phyloP scores from a whole-genome alignment of 2,329 filamentous ascomycete species.

The Lasiodiplodia citricola region DNA sequence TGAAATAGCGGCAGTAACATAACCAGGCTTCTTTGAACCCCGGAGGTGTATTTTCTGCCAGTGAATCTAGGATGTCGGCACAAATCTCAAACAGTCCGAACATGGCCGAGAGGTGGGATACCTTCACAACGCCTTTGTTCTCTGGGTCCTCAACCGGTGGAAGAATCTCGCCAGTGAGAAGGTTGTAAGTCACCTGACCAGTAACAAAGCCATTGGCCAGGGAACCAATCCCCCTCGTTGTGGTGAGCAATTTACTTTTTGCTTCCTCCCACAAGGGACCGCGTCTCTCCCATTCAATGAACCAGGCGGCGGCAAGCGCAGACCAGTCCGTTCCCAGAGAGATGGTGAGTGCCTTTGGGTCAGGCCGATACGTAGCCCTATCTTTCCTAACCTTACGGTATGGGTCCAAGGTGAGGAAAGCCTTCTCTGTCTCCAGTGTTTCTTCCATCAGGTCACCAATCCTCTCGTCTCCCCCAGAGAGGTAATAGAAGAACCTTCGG shows the following conservation, averaged over 20 bases:
- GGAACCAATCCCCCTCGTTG: slow-evolving; percentile 57
- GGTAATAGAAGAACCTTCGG: slow-evolving; percentile 62
- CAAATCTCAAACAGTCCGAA: slow-evolving; percentile 66
- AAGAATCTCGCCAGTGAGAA: slow-evolving; percentile 54
- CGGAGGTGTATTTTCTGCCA: slow-evolving; percentile 51
- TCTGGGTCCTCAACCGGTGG: slow-evolving; percentile 61
- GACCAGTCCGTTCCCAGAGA: slow-evolving; percentile 66
- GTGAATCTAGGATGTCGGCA: slow-evolving; percentile 60
- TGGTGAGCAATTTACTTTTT: slow-evolving; percentile 55
- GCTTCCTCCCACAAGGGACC: slow-evolving; percentile 61
- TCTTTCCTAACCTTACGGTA: slow-evolving; percentile 63
- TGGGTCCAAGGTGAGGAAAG: slow-evolving; percentile 61
- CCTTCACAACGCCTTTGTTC: slow-evolving; percentile 56
- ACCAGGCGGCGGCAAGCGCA: slow-evolving; percentile 61
- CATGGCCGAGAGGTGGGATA: slow-evolving; percentile 63
- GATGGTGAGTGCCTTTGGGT: slow-evolving; percentile 52
- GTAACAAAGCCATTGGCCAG: slow-evolving; percentile 64
- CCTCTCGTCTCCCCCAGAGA: slow-evolving; percentile 62
- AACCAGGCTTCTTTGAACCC: slow-evolving; percentile 62
- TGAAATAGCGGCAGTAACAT: slow-evolving; percentile 66
- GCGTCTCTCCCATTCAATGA: slow-evolving; percentile 65
- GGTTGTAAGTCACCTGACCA: slow-evolving; percentile 59
- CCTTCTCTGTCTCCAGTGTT: slow-evolving; percentile 58
- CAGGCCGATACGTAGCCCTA: slow-evolving; percentile 35
- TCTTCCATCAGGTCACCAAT: slow-evolving; percentile 61